Evolutionary conservation across 2,329 filamentous ascomycete species (phyloP).

Genomic region (Alternaria infectoria): DNA sequence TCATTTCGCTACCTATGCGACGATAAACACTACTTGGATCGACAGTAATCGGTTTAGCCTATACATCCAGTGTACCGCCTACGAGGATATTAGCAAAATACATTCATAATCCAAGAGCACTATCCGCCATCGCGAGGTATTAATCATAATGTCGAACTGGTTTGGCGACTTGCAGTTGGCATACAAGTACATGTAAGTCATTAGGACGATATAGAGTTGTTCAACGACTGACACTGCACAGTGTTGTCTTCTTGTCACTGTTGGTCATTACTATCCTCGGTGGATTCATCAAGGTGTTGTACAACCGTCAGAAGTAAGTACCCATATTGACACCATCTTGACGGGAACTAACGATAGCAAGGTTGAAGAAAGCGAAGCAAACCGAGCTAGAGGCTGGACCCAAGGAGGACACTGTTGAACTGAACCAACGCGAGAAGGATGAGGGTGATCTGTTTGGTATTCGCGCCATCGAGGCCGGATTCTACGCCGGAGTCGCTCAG

Average conservation of each 20-base stretch:
- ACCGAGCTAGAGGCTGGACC: slow-evolving; percentile 32
- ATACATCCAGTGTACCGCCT: neutral
- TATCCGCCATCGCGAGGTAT: neutral
- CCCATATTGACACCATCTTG: neutral
- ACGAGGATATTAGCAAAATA: neutral
- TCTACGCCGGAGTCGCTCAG: slow-evolving; percentile 49
- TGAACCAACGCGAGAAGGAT: slow-evolving; percentile 47
- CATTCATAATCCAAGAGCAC: neutral
- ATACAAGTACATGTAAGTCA: slow-evolving; percentile 47
- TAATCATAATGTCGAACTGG: slow-evolving; percentile 30
- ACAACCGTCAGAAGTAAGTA: slow-evolving; percentile 44
- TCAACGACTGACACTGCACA: slow-evolving; percentile 23
- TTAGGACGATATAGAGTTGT: neutral
- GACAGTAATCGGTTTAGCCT: neutral
- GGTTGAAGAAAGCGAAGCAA: slow-evolving; percentile 40
- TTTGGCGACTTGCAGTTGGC: slow-evolving; percentile 45
- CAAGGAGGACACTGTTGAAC: slow-evolving; percentile 44
- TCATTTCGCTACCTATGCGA: neutral
- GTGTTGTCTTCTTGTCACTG: slow-evolving; percentile 43
- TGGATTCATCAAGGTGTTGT: slow-evolving; percentile 45
- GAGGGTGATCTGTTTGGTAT: slow-evolving; percentile 50
- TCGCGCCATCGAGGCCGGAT: slow-evolving; percentile 52
- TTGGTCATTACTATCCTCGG: slow-evolving; percentile 41
- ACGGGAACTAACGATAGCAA: slow-evolving; percentile 20
- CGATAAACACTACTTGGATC: neutral